Base-by-base conservation (phyloP, 1,139 yeast genomes). In the Ogataea hybrid region DNA sequence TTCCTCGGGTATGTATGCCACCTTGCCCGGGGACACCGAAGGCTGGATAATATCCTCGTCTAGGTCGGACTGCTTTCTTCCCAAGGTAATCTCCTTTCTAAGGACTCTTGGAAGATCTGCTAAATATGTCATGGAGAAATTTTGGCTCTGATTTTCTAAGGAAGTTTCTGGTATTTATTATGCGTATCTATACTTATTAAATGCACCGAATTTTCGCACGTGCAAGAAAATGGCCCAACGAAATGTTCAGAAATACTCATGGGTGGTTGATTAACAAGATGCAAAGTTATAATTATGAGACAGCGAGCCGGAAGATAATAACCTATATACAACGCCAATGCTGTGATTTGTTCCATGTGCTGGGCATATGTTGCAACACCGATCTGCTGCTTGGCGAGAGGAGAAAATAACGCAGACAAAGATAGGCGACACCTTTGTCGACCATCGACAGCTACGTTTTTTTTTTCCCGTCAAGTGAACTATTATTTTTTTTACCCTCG, bases 51-150 rank as follows among this genome's bases (percentile, higher is more conserved):
- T 41, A 8, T 52, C 48, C 4, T 50, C 52, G 11, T 49, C 56
- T 3, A 15, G 17, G 16, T 41, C 41, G 20, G 52, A 44, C 12
- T 52, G 46, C 9, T 53, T 43, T 53, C 62, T 67, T 35, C 63
- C 64, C 48, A 68, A 48, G 8, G 74, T 67, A 45, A 71, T 49
- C 52, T 75, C 79, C 37, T 57, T 64, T 29, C 54, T 50, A 31
- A 75, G 58, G 5, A 74, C 66, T 31, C 57, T 62, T 18, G 84
- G 82, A 36, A 79, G 58, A 53, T 76, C 79, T 62, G 80, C 71
- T 2, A 77, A 30, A 20, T 31, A 57, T 30, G 75, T 64, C 79
- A 74, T 73, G 9, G 16, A 41, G 23, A 14, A 6, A 11, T 15
- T 11, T 21, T 25, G 22, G 14, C 10, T n/a, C 14, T 25, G 16